Evolutionary conservation across 768 basidiomycete genomes (phyloP), one percentile per base, ranked within the genome.

Genomic region (Russula sp.): DNA sequence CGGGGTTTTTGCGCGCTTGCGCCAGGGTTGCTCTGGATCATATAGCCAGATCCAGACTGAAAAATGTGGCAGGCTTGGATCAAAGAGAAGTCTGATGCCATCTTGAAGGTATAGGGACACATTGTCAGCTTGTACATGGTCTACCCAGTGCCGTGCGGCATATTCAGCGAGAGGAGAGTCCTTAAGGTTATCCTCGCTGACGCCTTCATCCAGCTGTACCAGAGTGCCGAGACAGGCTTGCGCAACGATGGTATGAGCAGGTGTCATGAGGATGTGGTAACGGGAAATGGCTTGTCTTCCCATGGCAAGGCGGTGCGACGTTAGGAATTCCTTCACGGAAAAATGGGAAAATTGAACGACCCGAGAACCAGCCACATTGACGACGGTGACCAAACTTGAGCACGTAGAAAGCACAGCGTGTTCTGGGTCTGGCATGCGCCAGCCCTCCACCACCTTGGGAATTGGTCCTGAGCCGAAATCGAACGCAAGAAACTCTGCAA

Each of bases 261-360:
- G 14, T 4, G n/a, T 45, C 22, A 47, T n/a, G 4, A 20, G 10
- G 31, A 62, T 31, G 6, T 44, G 40, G 32, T 42, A 56, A 13
- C 40, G 55, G 5, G 61, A 57, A 16, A 62, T 8, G 37, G 22
- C 6, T 7, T 14, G 48, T 6, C 13, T 35, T 34, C 35, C 6
- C 4, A 2, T 1, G 47, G 40, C n/a, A 34, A 56, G 61, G 7
- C 61, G 55, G 4, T 20, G 7, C 2, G 61, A 62, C n/a, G 47
- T 56, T 39, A 62, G 31, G 39, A 56, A 62, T 22, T 63, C 62
- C 37, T 58, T 63, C 2, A 63, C 62, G 0, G 62, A 57, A 34
- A 63, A 57, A 32, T 63, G 62, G 8, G 62, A 16, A 22, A 63
- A 63, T n/a, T 63, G 56, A 27, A 63, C 48, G 14, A 55, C 14